These are phyloP conservation scores for Boletellus emodensis DNA, from an alignment of 768 basidiomycete species.

Conservation along the genomic window DNA sequence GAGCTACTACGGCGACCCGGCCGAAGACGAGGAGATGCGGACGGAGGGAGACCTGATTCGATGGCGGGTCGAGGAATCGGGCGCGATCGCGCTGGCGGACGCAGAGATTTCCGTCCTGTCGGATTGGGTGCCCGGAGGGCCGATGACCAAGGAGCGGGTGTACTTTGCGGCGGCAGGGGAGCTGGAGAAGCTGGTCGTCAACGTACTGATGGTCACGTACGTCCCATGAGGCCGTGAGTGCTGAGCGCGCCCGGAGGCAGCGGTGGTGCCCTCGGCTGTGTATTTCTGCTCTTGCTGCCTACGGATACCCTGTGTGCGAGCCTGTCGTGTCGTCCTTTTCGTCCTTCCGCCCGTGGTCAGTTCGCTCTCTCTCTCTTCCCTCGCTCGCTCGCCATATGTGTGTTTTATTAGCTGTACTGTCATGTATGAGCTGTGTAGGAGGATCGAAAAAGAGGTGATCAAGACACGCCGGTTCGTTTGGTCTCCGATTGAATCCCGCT, in stretches of 20 bases:
- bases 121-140: conserved; percentile 42
- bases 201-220: conserved; percentile 67
- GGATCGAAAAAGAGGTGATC: no score
- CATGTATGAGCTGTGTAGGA: no score
- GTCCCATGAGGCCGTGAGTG: conserved; percentile 42
- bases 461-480: background rate
- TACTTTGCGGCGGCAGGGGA: conserved; percentile 63
- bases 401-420: no score
- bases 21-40: conserved; percentile 34
- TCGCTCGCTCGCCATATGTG: no score
- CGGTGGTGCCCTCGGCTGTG: no score
- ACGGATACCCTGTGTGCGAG: no score
- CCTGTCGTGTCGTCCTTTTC: background rate
- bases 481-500: background rate
- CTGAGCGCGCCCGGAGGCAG: no score
- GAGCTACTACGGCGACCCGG: conserved; percentile 40
- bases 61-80: conserved; percentile 59
- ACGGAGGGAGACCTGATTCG: conserved; percentile 40
- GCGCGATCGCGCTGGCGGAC: conserved; percentile 59
- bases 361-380: background rate
- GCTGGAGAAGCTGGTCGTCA: conserved; percentile 71
- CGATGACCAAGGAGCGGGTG: conserved; percentile 62
- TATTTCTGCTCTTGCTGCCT: no score
- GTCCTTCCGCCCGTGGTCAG: background rate
- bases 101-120: conserved; percentile 59